phyloP scores from a whole-genome alignment of 148 eudicot species.

The Cornus controversa region DNA sequence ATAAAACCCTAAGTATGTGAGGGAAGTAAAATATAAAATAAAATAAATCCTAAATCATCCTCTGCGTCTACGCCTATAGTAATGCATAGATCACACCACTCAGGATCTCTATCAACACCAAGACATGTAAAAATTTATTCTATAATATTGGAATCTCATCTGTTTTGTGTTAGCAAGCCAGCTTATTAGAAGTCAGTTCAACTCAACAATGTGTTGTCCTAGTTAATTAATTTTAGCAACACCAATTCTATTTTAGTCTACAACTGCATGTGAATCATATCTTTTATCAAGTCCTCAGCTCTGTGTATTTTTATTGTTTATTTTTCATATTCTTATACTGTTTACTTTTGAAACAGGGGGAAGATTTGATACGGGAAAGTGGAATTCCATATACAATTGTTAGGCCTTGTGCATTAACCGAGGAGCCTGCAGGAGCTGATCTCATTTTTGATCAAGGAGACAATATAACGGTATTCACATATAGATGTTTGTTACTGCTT shows the following conservation, averaged over 20 bases:
- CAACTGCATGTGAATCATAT: neutral
- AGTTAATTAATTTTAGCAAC: neutral
- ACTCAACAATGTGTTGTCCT: neutral
- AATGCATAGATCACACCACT: no score
- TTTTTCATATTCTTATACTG: constrained; percentile 14
- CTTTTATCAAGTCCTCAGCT: neutral
- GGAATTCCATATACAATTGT: constrained; percentile 91
- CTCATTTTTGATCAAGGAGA: constrained; percentile 97
- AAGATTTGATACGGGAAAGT: constrained; percentile 86
- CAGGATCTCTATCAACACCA: no score
- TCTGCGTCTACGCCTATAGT: no score
- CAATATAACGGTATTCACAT: constrained; percentile 64
- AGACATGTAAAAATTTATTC: neutral
- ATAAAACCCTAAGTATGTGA: no score
- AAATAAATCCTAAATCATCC: no score
- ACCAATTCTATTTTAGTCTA: neutral
- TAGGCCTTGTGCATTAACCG: constrained; percentile 94
- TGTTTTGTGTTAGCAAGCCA: neutral
- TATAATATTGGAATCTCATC: neutral
- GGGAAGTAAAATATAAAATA: no score
- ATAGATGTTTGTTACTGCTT: neutral
- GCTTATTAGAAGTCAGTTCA: neutral
- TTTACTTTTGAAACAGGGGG: constrained; percentile 58
- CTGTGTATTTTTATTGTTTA: neutral
- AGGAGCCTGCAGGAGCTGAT: constrained; percentile 99